Evolutionary conservation across 805 yeast species (phyloP), one percentile per base, ranked within the genome.

Genomic region (Zygotorulaspora florentina): DNA sequence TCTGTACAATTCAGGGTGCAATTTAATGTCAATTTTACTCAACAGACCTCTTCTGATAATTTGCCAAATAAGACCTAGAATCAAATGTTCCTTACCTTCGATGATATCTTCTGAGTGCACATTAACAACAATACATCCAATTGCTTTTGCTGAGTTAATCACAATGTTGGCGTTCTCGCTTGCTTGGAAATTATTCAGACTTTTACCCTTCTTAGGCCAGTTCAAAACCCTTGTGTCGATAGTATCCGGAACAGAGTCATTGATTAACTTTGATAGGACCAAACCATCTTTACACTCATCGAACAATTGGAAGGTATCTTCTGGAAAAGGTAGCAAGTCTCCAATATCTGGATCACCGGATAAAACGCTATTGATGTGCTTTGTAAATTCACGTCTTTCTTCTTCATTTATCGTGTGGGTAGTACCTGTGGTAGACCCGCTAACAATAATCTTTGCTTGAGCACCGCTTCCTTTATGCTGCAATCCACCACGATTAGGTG

Each of bases 231-330:
- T 86, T 8, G 97, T 90, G 71, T 93, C 99, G 59, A 93, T 93
- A 9, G 99, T 93, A 69, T 93, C 96, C 8, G 98, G 96, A 28
- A 93, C 99, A 27, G 97, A 88, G 69, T 93, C 99, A 66, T 93
- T 93, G 66, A 93, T 89, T 64, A 93, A 81, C 67, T 88, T 87
- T 16, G 98, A 89, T 47, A 93, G 73, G 23, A 93, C 89, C 59
- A 93, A 74, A 55, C 99, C 98, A 67, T 93, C 99, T 54, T 88
- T 80, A 70, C 96, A 88, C 69, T 93, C 98, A 67, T 93, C 99
- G 62, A 93, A 93, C 47, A 93, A 76, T 71, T 93, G 98, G 73
- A 93, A 93, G 42, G 88, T 83, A 52, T 93, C 96, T 8, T 95
- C 81, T 55, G 96, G 95, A 60, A 93, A 82, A 12, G 99, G 99